A percentile compares a stretch with the other conserved stretches of the same genome.
Evolutionary conservation across 495 filamentous ascomycete species (phyloP).

Genomic region (Penicillium maclennaniae): DNA sequence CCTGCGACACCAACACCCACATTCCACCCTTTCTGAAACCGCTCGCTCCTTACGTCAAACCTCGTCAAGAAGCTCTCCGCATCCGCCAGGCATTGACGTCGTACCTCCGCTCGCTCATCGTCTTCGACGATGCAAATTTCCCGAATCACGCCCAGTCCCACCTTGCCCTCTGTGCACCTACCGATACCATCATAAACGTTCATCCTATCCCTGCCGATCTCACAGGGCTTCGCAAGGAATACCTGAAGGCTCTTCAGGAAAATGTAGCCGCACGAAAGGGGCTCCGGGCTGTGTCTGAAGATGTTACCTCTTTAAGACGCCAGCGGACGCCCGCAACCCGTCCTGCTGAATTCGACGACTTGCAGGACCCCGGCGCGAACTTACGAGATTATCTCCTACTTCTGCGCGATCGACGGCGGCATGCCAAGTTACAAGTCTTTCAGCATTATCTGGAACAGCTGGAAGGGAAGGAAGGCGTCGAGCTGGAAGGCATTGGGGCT

Average conservation of each 20-base stretch:
- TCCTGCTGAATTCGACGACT: slow-evolving; percentile 21
- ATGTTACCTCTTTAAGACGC: slow-evolving; percentile 19
- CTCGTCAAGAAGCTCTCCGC: slow-evolving; percentile 41
- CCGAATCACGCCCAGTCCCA: slow-evolving; percentile 28
- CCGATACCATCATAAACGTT: slow-evolving; percentile 33
- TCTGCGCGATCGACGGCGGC: slow-evolving; percentile 50
- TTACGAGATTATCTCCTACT: slow-evolving; percentile 51
- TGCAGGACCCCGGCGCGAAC: slow-evolving; percentile 29
- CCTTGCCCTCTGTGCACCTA: slow-evolving; percentile 35
- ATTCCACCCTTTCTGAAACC: slow-evolving; percentile 40
- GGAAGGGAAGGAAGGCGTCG: slow-evolving; percentile 37
- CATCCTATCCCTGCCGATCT: slow-evolving; percentile 38
- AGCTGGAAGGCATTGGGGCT: slow-evolving; percentile 44
- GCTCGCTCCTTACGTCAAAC: slow-evolving; percentile 45
- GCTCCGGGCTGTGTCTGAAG: slow-evolving; percentile 34
- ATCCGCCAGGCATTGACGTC: slow-evolving; percentile 44
- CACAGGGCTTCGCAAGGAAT: slow-evolving; percentile 44
- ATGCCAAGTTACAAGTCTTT: slow-evolving; percentile 54
- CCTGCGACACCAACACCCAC: slow-evolving; percentile 24
- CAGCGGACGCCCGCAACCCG: slow-evolving; percentile 10
- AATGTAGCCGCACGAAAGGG: slow-evolving; percentile 53
- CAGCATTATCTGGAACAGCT: slow-evolving; percentile 43
- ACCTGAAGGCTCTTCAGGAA: slow-evolving; percentile 55
- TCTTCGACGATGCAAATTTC: slow-evolving; percentile 22
- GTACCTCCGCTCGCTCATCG: slow-evolving; percentile 41